A percentile compares a stretch with the other conserved stretches of the same genome.
These are phyloP conservation scores for Nasturtium officinale DNA, from an alignment of 345 rosid species.

Conservation along the genomic window DNA sequence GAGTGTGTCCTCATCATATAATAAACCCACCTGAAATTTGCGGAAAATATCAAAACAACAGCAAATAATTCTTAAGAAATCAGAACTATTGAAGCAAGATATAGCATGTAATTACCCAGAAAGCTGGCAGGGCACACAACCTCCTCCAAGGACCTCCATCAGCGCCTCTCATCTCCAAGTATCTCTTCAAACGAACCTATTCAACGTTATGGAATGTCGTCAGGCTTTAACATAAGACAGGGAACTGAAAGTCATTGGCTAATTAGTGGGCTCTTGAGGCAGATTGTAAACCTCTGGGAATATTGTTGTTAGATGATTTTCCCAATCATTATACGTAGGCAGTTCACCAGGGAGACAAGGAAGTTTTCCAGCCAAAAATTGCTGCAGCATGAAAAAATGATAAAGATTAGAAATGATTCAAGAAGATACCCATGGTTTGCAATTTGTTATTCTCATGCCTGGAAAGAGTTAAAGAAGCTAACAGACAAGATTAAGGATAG, in stretches of 20 bases:
- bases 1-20: slow-evolving; percentile 84
- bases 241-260: slow-evolving; percentile 20
- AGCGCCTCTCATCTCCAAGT: slow-evolving; percentile 99
- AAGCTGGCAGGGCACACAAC: slow-evolving; percentile 91
- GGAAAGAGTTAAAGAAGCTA: neutral
- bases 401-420: neutral
- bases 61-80: neutral
- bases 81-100: neutral
- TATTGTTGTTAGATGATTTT: slow-evolving; percentile 93
- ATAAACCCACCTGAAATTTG: slow-evolving; percentile 71
- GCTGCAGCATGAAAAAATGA: slow-evolving; percentile 53
- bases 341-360: slow-evolving; percentile 89
- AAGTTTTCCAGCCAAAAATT: slow-evolving; percentile 95
- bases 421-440: neutral
- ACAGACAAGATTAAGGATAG: slow-evolving; percentile 49
- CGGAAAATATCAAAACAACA: slow-evolving; percentile 31
- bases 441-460: neutral
- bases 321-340: slow-evolving; percentile 96
- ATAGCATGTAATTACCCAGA: slow-evolving; percentile 69
- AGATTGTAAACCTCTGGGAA: slow-evolving; percentile 82
- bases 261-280: neutral
- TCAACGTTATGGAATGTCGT: slow-evolving; percentile 13
- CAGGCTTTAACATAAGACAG: slow-evolving; percentile 19
- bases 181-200: slow-evolving; percentile 94
- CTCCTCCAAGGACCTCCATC: slow-evolving; percentile 99